Evolutionary conservation across 1,284 basidiomycete genomes (phyloP).

Genomic region (Trametes hirsuta): DNA sequence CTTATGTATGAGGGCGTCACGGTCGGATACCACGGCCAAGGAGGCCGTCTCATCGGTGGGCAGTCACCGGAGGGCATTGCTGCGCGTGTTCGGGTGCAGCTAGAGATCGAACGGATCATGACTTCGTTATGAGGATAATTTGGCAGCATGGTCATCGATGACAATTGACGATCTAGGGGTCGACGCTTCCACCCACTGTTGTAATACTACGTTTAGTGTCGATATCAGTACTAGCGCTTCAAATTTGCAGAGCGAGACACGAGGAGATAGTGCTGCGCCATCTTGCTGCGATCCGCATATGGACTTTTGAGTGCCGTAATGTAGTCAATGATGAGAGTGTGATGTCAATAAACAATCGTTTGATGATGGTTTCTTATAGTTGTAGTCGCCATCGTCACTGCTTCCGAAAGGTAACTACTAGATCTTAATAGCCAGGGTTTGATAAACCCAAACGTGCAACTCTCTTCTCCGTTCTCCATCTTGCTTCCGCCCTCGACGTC

Average conservation of each 20-base stretch:
- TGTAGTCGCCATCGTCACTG: no score
- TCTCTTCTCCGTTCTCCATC: background rate
- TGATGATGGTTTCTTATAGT: no score
- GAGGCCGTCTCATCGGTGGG: conserved; percentile 55
- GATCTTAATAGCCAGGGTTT: no score
- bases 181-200: background rate
- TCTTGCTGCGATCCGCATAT: no score
- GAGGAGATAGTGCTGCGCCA: no score
- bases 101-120: conserved; percentile 70
- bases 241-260: no score
- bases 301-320: no score
- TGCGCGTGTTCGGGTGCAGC: conserved; percentile 58
- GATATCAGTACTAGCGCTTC: no score
- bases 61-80: conserved; percentile 58
- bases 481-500: background rate
- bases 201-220: background rate
- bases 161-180: conserved; percentile 1
- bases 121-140: conserved; percentile 18
- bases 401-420: no score
- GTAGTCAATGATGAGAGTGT: no score
- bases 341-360: no score
- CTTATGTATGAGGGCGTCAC: conserved; percentile 68
- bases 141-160: background rate
- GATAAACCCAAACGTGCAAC: no score
- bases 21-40: conserved; percentile 45